Evolutionary conservation across 106 monocot genomes (phyloP).

Genomic region (Acorus calamus): DNA sequence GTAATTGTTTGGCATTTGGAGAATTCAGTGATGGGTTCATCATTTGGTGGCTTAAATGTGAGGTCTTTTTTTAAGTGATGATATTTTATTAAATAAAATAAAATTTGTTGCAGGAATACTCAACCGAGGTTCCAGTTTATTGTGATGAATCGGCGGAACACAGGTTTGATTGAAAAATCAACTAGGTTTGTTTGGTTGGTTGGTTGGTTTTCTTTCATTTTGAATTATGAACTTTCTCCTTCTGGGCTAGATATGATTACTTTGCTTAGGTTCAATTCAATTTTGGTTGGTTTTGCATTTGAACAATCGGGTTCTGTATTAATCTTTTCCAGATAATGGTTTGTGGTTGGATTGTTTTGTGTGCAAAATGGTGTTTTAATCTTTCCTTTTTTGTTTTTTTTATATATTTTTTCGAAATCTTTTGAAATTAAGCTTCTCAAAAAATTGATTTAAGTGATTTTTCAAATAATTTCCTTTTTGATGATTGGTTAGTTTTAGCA

Average conservation of each 20-base stretch:
- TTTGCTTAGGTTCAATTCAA: too few species aligned
- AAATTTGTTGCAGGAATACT: slow-evolving; percentile 43
- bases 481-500: background rate
- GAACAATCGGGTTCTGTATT: too few species aligned
- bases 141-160: slow-evolving; percentile 88
- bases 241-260: too few species aligned
- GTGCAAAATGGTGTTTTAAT: background rate
- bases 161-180: slow-evolving; percentile 32
- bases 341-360: too few species aligned
- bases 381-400: background rate
- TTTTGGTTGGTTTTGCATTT: too few species aligned
- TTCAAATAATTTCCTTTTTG: background rate
- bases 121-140: slow-evolving; percentile 95
- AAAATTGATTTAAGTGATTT: background rate
- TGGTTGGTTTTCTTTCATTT: too few species aligned
- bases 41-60: too few species aligned
- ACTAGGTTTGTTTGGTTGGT: background rate
- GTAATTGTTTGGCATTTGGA: background rate
- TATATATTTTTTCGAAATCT: background rate
- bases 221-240: too few species aligned
- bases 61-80: background rate
- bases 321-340: too few species aligned
- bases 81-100: background rate
- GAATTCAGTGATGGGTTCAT: too few species aligned
- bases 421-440: background rate